Percentiles rank a stretch among this genome's conserved stretches.
phyloP scores from a whole-genome alignment of 371 early-diverging fungal genomes.

The Zychaea mexicana region DNA sequence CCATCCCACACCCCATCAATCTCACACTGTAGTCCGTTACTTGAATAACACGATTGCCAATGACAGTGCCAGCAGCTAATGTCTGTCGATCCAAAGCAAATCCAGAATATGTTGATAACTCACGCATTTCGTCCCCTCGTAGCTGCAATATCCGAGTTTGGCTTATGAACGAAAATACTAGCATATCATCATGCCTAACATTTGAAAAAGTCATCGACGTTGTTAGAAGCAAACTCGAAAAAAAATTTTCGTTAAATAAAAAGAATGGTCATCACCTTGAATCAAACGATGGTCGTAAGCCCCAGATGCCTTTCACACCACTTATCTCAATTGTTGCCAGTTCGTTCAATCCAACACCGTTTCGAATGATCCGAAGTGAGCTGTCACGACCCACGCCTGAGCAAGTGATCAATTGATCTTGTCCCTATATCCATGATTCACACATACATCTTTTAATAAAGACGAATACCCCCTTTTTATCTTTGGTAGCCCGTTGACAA shows the following conservation, averaged over 20 bases:
- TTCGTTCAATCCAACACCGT: slow-evolving; percentile 87
- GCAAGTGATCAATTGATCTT: slow-evolving; percentile 84
- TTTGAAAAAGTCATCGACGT: background rate
- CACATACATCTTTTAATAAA: no score
- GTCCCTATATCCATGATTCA: slow-evolving; percentile 33
- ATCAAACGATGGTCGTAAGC: slow-evolving; percentile 52
- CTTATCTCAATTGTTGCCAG: slow-evolving; percentile 65
- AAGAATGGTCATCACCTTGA: background rate
- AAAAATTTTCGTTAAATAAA: background rate
- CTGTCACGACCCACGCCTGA: slow-evolving; percentile 82
- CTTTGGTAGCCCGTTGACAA: background rate
- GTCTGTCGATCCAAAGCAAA: slow-evolving; percentile 41
- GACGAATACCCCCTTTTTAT: background rate
- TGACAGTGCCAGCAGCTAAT: slow-evolving; percentile 36
- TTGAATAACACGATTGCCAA: slow-evolving; percentile 35
- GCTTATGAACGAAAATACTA: slow-evolving; percentile 65
- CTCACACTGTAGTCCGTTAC: slow-evolving; percentile 45
- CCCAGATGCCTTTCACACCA: slow-evolving; percentile 79
- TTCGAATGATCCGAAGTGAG: slow-evolving; percentile 81
- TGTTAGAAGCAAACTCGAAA: no score
- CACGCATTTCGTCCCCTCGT: slow-evolving; percentile 34
- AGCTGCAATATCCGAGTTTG: slow-evolving; percentile 39
- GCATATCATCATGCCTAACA: slow-evolving; percentile 44
- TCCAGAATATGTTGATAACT: slow-evolving; percentile 27
- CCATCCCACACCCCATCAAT: slow-evolving; percentile 27